phyloP scores from a whole-genome alignment of 371 early-diverging fungal species.

The Chytridium lagenaria region DNA sequence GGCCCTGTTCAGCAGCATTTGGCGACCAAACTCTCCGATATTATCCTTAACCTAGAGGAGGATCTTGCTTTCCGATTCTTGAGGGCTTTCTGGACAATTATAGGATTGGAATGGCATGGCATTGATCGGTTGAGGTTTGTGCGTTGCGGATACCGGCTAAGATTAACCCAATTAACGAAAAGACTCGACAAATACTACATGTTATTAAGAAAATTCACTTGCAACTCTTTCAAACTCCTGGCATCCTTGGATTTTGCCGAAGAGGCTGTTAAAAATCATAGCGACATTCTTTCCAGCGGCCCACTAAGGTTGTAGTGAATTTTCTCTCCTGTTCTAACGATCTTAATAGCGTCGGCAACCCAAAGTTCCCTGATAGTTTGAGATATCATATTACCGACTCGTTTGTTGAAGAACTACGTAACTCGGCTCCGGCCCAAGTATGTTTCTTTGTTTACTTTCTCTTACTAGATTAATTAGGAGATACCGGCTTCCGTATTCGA shows the following conservation, averaged over 20 bases:
- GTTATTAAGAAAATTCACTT: slow-evolving; percentile 77
- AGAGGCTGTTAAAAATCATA: slow-evolving; percentile 63
- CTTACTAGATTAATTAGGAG: slow-evolving; percentile 22
- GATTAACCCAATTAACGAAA: not conserved
- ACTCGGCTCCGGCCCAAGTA: slow-evolving; percentile 61
- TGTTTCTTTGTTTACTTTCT: not conserved
- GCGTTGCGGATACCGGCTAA: not conserved
- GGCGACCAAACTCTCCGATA: slow-evolving; percentile 74
- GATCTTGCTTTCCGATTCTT: slow-evolving; percentile 65
- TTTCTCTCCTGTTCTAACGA: slow-evolving; percentile 13
- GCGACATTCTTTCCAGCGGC: slow-evolving; percentile 67
- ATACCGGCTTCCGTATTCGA: slow-evolving; percentile 57
- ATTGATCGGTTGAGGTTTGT: slow-evolving; percentile 81
- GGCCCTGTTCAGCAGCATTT: slow-evolving; percentile 88
- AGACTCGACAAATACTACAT: slow-evolving; percentile 88
- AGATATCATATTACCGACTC: slow-evolving; percentile 81
- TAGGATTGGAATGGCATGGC: slow-evolving; percentile 84
- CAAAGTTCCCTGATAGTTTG: slow-evolving; percentile 75
- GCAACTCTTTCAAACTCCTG: slow-evolving; percentile 71
- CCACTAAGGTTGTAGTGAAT: slow-evolving; percentile 64
- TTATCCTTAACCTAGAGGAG: slow-evolving; percentile 64
- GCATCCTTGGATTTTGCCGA: slow-evolving; percentile 70
- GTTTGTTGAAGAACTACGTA: slow-evolving; percentile 80
- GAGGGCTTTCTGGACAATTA: slow-evolving; percentile 82
- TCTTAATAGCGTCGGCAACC: slow-evolving; percentile 61